Percentiles rank a stretch among this genome's conserved stretches.
phyloP scores from a whole-genome alignment of 257 asterid genomes.

The Anisodus acutangulus region DNA sequence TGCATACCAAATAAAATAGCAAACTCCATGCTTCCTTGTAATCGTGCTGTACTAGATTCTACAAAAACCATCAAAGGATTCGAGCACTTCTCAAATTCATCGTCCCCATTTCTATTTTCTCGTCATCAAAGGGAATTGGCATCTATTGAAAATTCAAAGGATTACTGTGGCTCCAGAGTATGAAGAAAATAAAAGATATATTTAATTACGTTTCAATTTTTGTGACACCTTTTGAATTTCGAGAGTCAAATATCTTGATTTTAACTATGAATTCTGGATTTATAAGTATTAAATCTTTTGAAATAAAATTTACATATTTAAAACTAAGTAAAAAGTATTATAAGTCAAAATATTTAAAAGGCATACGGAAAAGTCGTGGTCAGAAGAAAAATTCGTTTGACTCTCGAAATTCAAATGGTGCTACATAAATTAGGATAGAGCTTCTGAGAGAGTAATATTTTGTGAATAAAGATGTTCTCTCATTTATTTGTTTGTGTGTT shows the following conservation, averaged over 20 bases:
- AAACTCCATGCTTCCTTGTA: slow-evolving; percentile 69
- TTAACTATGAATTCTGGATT: no score
- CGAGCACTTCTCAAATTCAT: slow-evolving; percentile 33
- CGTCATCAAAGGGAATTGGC: slow-evolving; percentile 44
- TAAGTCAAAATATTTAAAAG: no score
- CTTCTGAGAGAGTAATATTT: background rate
- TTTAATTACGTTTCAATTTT: background rate
- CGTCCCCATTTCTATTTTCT: background rate
- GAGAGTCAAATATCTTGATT: no score
- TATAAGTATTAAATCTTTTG: no score
- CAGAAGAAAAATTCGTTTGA: background rate
- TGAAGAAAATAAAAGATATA: background rate
- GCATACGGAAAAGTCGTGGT: no score
- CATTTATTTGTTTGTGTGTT: background rate
- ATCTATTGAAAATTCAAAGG: slow-evolving; percentile 40
- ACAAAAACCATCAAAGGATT: slow-evolving; percentile 35
- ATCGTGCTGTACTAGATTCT: background rate
- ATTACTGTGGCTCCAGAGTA: slow-evolving; percentile 68
- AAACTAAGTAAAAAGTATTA: no score
- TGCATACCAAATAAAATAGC: slow-evolving; percentile 60
- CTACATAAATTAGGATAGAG: background rate
- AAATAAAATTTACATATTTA: no score
- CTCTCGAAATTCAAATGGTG: background rate
- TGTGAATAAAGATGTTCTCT: background rate
- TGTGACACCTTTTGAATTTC: background rate